Evolutionary conservation across 2,329 filamentous ascomycete species (phyloP).

Genomic region (Fusarium dlaminii): DNA sequence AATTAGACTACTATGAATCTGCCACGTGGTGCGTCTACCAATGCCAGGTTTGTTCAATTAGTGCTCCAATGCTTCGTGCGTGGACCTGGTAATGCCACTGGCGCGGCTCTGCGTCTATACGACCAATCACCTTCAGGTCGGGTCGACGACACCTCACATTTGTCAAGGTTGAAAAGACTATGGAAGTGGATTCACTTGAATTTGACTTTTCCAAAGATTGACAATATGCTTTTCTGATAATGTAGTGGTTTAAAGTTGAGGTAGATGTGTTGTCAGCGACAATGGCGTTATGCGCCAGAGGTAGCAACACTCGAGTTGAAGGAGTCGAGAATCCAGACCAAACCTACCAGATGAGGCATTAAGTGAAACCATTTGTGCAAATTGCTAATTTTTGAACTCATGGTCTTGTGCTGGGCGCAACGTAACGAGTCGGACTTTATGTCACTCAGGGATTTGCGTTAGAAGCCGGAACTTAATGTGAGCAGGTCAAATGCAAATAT

Average conservation of each 20-base stretch:
- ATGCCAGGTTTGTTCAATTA: not conserved
- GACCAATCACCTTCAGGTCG: slow-evolving; percentile 1
- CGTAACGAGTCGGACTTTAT: not conserved
- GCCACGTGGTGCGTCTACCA: slow-evolving; percentile 3
- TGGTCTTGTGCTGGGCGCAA: not conserved
- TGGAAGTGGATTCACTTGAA: not conserved
- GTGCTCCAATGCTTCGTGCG: not conserved
- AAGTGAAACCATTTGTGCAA: not conserved
- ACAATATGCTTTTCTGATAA: not conserved
- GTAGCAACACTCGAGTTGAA: not conserved
- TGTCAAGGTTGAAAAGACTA: not conserved
- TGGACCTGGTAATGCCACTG: not conserved
- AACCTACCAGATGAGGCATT: not conserved
- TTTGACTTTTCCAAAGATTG: not conserved
- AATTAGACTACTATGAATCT: not conserved
- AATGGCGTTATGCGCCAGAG: not conserved
- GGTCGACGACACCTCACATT: slow-evolving; percentile 3
- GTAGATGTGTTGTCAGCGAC: not conserved
- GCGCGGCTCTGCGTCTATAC: not conserved
- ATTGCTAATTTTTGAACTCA: not conserved
- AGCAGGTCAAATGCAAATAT: not conserved
- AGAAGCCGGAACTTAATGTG: not conserved
- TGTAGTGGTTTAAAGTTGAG: not conserved
- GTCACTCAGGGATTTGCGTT: not conserved
- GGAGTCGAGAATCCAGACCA: too few relatives aligned